phyloP scores from a whole-genome alignment of 1,284 basidiomycete genomes.

The Calocybe gambosa region DNA sequence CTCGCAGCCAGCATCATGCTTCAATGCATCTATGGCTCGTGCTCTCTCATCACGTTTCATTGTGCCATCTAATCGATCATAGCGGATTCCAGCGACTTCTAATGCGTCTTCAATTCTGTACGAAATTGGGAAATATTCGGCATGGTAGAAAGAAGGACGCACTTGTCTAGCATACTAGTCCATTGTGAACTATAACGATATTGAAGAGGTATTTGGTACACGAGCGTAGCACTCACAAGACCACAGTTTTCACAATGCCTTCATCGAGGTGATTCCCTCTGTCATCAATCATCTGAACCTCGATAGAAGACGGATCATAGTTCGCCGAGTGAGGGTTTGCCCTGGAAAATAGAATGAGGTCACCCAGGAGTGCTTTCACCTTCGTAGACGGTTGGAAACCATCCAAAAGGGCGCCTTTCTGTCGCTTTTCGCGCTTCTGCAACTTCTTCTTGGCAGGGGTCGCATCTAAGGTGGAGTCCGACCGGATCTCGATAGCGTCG shows the following conservation, averaged over 20 bases:
- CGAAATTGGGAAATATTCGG: constrained; percentile 10
- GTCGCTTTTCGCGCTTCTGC: constrained; percentile 64
- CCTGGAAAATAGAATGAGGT: constrained; percentile 72
- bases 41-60: constrained; percentile 95
- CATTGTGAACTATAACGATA: constrained; percentile 72
- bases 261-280: constrained; percentile 67
- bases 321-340: constrained; percentile 81
- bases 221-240: constrained; percentile 63
- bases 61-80: constrained; percentile 90
- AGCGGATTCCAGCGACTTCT: constrained; percentile 73
- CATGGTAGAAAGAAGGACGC: constrained; percentile 21
- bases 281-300: constrained; percentile 69
- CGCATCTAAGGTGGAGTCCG: constrained; percentile 33
- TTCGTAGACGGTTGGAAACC: constrained; percentile 80
- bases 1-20: constrained; percentile 81
- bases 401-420: constrained; percentile 49
- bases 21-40: constrained; percentile 45
- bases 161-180: constrained; percentile 97
- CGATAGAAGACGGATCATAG: constrained; percentile 67
- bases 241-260: constrained; percentile 78
- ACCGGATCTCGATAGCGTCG: constrained; percentile 76
- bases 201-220: neutral
- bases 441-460: constrained; percentile 52
- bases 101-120: constrained; percentile 85
- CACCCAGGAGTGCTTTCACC: constrained; percentile 73